Conservation (phyloP, 176 grass and related monocot species). For the Oryza longistaminata region DNA sequence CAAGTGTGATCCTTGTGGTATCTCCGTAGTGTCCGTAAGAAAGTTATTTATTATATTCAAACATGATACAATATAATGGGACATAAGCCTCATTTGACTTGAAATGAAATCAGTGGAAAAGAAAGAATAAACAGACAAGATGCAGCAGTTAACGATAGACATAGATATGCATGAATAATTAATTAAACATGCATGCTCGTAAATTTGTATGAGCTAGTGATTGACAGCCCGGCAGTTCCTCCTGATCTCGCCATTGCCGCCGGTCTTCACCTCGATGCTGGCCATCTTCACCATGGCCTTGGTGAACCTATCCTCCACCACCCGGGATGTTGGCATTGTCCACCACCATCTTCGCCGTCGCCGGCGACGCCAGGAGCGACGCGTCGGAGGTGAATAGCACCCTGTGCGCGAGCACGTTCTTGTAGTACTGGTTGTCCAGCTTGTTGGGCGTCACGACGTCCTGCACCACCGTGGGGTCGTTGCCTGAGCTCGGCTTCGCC, state of each 20-base stretch:
- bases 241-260: constrained; percentile 20
- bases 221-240: constrained; percentile 32
- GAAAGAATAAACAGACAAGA: background rate
- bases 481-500: background rate
- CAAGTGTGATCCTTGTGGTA: too few relatives aligned
- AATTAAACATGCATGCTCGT: too few relatives aligned
- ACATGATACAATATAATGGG: too few relatives aligned
- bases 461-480: constrained; percentile 42
- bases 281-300: constrained; percentile 54
- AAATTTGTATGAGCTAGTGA: constrained; percentile 5
- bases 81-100: too few relatives aligned
- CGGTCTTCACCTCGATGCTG: constrained; percentile 17
- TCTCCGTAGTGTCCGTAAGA: too few relatives aligned
- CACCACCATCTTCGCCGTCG: constrained; percentile 13
- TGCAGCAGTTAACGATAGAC: background rate
- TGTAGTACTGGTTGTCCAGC: constrained; percentile 53
- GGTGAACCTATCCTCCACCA: constrained; percentile 39
- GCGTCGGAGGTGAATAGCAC: constrained; percentile 53
- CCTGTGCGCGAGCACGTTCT: constrained; percentile 33
- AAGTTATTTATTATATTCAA: too few relatives aligned
- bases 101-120: background rate
- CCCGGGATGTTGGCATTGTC: constrained; percentile 18
- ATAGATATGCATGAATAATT: background rate
- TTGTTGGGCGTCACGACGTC: constrained; percentile 28
- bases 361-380: constrained; percentile 27